Base-by-base conservation (phyloP, 805 yeast species). In the Candida cerambycidarum region DNA sequence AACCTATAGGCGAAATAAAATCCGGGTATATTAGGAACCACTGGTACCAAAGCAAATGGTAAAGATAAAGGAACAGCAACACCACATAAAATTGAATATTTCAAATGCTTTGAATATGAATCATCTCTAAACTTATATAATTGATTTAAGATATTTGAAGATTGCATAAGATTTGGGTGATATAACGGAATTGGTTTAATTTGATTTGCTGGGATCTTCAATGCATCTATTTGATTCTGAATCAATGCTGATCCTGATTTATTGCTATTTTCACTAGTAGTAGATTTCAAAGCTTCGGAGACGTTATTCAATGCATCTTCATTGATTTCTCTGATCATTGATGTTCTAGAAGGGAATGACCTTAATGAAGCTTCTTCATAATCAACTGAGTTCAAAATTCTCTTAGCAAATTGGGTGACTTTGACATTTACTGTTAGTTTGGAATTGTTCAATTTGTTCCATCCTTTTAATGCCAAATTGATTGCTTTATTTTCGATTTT, bases 21-120 rank as follows among this genome's bases (percentile, higher is more conserved):
- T 0, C 96, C 96, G 0, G 98, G 98, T 15, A 90, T 78, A 54
- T 90, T 90, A 15, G 98, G 98, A 3, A 89, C 60, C n/a, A 90
- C 71, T 0, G 98, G 98, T 0, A 92, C 57, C 32, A 89, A 53
- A 0, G 88, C 89, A 32, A 90, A 60, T 2, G 98, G 98, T 2
- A 88, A 52, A 0, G 95, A 80, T 34, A 90, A 49, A 1, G 97
- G 97, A 3, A 92, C 62, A 3, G 81, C 80, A 12, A 82, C 45
- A 1, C 78, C 71, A 50, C 85, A 79, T 29, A 69, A 50, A 2
- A 76, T 36, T 48, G 84, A 72, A 52, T 76, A 75, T 54, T 76
- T 82, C 39, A 61, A 62, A 55, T 90, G 96, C 37, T 69, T 67
- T 1, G 67, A 51, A 29, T 72, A 56, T 9, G 84, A 82, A 1